A percentile compares a stretch with the other conserved stretches of the same genome.
Evolutionary conservation across 2,329 filamentous ascomycete species (phyloP).

Genomic region (Bretziella fagacearum): DNA sequence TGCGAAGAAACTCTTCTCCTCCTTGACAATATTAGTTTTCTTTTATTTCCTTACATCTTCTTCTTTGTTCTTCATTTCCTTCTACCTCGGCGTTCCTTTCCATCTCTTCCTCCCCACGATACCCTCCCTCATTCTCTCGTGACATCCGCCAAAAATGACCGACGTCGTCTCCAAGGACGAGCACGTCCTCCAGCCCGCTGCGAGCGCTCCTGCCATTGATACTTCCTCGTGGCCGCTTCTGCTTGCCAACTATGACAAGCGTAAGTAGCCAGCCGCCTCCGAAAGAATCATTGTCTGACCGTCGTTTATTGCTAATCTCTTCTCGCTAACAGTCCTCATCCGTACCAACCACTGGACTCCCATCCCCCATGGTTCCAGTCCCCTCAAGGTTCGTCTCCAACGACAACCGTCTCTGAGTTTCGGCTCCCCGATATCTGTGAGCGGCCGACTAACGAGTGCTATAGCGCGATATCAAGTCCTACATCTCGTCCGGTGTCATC

Average conservation of each 20-base stretch:
- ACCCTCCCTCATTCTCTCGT: background rate
- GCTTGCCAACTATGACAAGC: conserved; percentile 87
- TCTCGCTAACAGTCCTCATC: conserved; percentile 51
- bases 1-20: no score
- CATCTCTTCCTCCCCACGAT: background rate
- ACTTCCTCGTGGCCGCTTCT: conserved; percentile 85
- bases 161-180: conserved; percentile 42
- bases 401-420: background rate
- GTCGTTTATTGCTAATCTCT: conserved; percentile 9
- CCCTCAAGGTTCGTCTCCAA: conserved; percentile 45
- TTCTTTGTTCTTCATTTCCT: background rate
- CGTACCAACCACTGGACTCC: conserved; percentile 94
- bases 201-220: conserved; percentile 58
- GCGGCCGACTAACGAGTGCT: background rate
- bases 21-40: no score
- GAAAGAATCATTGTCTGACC: background rate
- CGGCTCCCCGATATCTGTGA: background rate
- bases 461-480: conserved; percentile 79
- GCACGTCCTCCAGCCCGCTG: conserved; percentile 84
- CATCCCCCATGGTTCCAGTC: conserved; percentile 81
- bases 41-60: no score
- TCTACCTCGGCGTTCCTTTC: background rate
- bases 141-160: conserved; percentile 20
- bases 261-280: conserved; percentile 35
- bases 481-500: conserved; percentile 93